These are phyloP conservation scores for Exophiala dermatitidis DNA, from an alignment of 2,329 filamentous ascomycete genomes.

Conservation along the genomic window DNA sequence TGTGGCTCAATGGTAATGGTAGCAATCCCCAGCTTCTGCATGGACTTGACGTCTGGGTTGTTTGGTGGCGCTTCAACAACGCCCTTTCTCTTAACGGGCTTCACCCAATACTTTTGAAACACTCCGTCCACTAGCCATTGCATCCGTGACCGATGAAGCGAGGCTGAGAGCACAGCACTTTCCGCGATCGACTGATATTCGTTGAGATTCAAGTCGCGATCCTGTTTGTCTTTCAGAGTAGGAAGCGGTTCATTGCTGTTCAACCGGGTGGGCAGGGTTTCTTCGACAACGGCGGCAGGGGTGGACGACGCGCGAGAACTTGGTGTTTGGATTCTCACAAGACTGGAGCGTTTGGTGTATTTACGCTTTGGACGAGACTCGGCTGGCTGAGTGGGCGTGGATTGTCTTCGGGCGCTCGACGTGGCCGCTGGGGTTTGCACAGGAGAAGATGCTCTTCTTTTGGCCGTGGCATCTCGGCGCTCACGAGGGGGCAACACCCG, in stretches of 20 bases:
- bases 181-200: conserved; percentile 56
- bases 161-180: conserved; percentile 52
- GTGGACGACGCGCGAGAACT: conserved; percentile 28
- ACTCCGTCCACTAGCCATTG: conserved; percentile 50
- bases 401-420: conserved; percentile 15
- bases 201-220: conserved; percentile 40
- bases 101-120: conserved; percentile 52
- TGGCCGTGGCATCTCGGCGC: conserved; percentile 39
- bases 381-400: conserved; percentile 27
- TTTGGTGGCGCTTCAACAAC: conserved; percentile 40
- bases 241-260: conserved; percentile 49
- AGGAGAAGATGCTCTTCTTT: conserved; percentile 36
- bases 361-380: conserved; percentile 32
- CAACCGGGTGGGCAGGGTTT: conserved; percentile 46
- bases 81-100: conserved; percentile 50
- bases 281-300: conserved; percentile 28
- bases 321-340: conserved; percentile 28
- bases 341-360: conserved; percentile 29
- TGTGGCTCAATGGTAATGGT: conserved; percentile 57
- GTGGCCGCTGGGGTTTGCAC: conserved; percentile 9
- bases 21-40: conserved; percentile 51
- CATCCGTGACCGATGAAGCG: conserved; percentile 53
- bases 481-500: conserved; percentile 39
- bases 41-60: conserved; percentile 47
- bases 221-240: conserved; percentile 46